Base-by-base conservation (phyloP, 192 early-diverging fungal species). In the Coemansia javaensis region DNA sequence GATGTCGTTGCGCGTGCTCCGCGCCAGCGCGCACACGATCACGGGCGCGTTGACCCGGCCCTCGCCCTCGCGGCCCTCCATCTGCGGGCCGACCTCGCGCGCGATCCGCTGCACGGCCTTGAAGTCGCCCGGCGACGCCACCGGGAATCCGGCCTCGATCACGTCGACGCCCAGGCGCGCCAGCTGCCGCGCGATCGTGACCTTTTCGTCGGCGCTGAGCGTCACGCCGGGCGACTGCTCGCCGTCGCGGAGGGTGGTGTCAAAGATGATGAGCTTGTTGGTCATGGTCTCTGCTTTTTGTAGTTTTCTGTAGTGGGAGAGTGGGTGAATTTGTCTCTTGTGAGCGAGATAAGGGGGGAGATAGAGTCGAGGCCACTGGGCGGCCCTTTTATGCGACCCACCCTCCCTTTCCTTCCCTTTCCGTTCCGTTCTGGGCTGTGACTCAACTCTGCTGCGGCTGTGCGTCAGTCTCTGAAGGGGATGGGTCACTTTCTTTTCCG, bases 211-310 rank as follows among this genome's bases (percentile, higher is more conserved):
- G 0, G 81, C 79, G 55, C 84, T 94, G 17, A 98, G 79, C 27
- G 90, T 98, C 20, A 94, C 93, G 50, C 95, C 95, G 1, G 95
- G 95, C 40, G 93, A 94, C 86, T 97, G 93, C 66, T 98, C 95
- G 40, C 95, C 95, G 61, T 98, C 95, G 53, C 95, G 85, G 20
- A 98, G 86, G 33, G 92, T 91, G 6, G 95, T 98, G 62, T 98
- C 93, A 57, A 96, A 96, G 51, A 98, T 83, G 53, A 94, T 89
- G 5, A 96, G 79, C 66, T 88, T 90, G 18, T 88, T 75, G 63
- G 60, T 21, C 52, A 53, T 56, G 18, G 7, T 53, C 13, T 44
- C 1, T 1, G 16, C 30, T 10, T 40, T 24, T 8, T n/a, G 4
- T 27, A 5, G 25, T 3, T 27, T 3, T 3, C 25, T 27, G 25